Percentiles rank a stretch among this genome's conserved stretches.
phyloP scores from a whole-genome alignment of 371 early-diverging fungal genomes.

The Batkoa obscura region DNA sequence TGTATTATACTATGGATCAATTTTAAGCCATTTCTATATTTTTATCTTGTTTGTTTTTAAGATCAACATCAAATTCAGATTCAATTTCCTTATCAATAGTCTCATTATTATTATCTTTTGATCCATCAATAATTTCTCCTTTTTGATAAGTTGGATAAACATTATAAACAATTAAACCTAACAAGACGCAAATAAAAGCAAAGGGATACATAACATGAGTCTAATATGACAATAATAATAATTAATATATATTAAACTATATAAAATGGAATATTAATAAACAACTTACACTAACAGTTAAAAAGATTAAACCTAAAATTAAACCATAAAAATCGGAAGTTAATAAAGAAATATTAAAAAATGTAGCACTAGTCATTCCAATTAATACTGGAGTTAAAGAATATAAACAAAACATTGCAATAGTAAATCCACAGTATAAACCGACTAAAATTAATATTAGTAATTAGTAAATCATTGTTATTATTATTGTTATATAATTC shows the following conservation, averaged over 20 bases:
- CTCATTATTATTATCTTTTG: too few species aligned
- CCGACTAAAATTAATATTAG: slow-evolving; percentile 22
- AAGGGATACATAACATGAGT: slow-evolving; percentile 37
- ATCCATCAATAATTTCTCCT: too few species aligned
- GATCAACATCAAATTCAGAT: too few species aligned
- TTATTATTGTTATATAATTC: not conserved
- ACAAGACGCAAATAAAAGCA: slow-evolving; percentile 36
- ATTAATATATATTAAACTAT: too few species aligned
- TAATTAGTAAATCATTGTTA: not conserved
- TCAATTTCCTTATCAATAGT: too few species aligned
- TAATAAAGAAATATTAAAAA: slow-evolving; percentile 55
- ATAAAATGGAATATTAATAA: too few species aligned
- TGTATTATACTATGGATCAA: too few species aligned
- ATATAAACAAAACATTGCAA: slow-evolving; percentile 45
- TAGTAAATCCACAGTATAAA: slow-evolving; percentile 35
- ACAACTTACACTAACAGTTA: slow-evolving; percentile 27
- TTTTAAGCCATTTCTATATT: too few species aligned
- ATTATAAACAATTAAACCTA: slow-evolving; percentile 40
- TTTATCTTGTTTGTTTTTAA: too few species aligned
- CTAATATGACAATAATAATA: too few species aligned
- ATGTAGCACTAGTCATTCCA: slow-evolving; percentile 41
- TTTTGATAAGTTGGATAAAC: slow-evolving; percentile 31
- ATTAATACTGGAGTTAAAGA: slow-evolving; percentile 43
- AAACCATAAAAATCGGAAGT: slow-evolving; percentile 60
- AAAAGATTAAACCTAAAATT: slow-evolving; percentile 43